A percentile compares a stretch with the other conserved stretches of the same genome.
Conservation (phyloP, 768 basidiomycete genomes). For the Fistulinella prunicolor region DNA sequence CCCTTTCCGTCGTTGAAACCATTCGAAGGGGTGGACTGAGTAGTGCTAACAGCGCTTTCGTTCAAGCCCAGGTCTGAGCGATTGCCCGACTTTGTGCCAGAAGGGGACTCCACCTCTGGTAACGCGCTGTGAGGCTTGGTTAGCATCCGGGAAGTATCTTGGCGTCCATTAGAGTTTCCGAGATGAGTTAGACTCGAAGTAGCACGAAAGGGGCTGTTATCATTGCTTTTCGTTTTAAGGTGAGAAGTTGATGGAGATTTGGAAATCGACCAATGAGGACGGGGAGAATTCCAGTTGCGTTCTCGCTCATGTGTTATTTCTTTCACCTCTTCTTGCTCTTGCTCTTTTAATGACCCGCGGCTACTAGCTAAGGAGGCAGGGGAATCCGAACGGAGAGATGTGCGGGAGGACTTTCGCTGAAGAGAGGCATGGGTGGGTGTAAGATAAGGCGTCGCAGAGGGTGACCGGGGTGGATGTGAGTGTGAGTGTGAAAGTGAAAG, state of each 20-base stretch:
- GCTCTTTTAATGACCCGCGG: constrained; percentile 34
- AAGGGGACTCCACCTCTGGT: constrained; percentile 2
- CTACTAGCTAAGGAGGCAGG: constrained; percentile 39
- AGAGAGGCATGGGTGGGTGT: constrained; percentile 31
- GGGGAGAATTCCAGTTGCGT: constrained; percentile 70
- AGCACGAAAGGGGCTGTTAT: constrained; percentile 12
- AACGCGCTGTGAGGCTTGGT: constrained; percentile 1
- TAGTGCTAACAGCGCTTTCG: not conserved
- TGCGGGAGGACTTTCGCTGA: constrained; percentile 34
- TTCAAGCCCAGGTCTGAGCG: constrained; percentile 1
- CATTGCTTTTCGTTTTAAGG: constrained; percentile 2
- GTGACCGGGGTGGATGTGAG: constrained; percentile 41
- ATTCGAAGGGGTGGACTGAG: not conserved
- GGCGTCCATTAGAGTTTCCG: constrained; percentile 8
- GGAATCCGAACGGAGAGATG: constrained; percentile 40
- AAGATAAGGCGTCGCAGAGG: constrained; percentile 36
- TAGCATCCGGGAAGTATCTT: constrained; percentile 1
- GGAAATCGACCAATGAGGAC: constrained; percentile 48
- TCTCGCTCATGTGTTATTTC: constrained; percentile 52
- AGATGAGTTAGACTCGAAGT: constrained; percentile 18
- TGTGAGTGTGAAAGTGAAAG: constrained; percentile 36
- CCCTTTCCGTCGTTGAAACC: constrained; percentile 13
- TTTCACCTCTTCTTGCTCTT: constrained; percentile 26
- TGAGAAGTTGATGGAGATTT: constrained; percentile 18
- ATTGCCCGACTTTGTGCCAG: constrained; percentile 3